Evolutionary conservation across 805 yeast species (phyloP), one percentile per base, ranked within the genome.

Genomic region (Candida parachauliodes): DNA sequence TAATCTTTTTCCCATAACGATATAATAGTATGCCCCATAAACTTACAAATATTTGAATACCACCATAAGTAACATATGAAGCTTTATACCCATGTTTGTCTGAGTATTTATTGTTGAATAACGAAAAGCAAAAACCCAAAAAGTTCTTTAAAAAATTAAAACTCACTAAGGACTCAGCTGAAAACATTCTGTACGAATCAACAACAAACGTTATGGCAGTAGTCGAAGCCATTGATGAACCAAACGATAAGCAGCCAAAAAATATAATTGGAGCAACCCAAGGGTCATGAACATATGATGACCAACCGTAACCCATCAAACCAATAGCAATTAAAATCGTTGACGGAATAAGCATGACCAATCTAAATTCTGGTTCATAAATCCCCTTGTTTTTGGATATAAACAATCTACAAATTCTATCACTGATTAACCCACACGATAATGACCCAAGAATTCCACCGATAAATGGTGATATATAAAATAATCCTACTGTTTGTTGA

Each of bases 221-320:
- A 6, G 83, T 78, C 19, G 81, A 74, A 1, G 80, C 80, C 46
- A 79, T 59, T 2, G 80, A 72, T 42, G 80, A 72, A 5, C 83
- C 84, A 55, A 77, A 79, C 14, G 79, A 72, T 23, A 77, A 58
- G 29, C 76, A 57, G 0, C 79, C 81, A 46, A 77, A 65, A 49
- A 78, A 75, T 0, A 78, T 50, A 2, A 79, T 68, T 1, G 83
- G 83, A 1, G 73, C 83, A 36, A 74, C 60, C 83, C 83, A 76
- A 7, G 54, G 45, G 47, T 76, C 77, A 12, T 60, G 48, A 4
- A 53, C 62, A 16, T 62, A 54, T 0, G 77, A 54, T 2, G 81
- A 62, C 83, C 83, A 78, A 4, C 84, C 84, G 50, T 73, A 79
- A 4, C 83, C 84, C 67, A 79, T 71, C 30, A 77, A 58, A 2